Base-by-base conservation (phyloP, 2,329 filamentous ascomycete species). In the Sporothrix sp. region DNA sequence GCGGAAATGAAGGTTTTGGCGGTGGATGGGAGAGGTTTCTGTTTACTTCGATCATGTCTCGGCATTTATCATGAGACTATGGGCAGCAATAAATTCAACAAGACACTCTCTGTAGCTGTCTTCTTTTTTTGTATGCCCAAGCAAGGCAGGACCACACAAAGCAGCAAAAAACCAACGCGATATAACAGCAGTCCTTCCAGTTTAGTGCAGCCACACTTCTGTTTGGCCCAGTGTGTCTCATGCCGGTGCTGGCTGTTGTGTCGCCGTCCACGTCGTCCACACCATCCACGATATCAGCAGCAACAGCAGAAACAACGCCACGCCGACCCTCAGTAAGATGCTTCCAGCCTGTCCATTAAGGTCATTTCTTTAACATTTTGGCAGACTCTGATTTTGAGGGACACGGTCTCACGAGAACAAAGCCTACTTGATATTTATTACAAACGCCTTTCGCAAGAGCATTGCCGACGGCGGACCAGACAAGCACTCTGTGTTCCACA, bases 401-500 rank as follows among this genome's bases (percentile, higher is more conserved):
- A 53, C 8, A 57, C 18, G 2, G 21, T n/a, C n/a, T n/a, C n/a
- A 32, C 20, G 30, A 35, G 20, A 45, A 60, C n/a, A 56, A 53
- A 23, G 52, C 62, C 5, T 60, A 61, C 51, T 58, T 61, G 43
- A 64, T 66, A 28, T 61, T 65, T 28, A 58, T 57, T n/a, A 62
- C 58, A 1, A 66, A 65, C 39, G 60, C 61, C 10, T 66, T 65
- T 28, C 54, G 57, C 10, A 62, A 59, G 3, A 44, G 52, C 7
- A 52, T 63, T 7, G 54, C 59, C 25, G 55, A 56, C 21, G 54
- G 54, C 21, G 38, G 30, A 25, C 51, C 55, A 14, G 58, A 61
- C 5, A 62, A 66, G 48, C 61, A 65, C 44, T 62, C 62, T 5
- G 55, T 61, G 13, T 66, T 65, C 42, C 54, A 58, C 3, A 61